Conservation (phyloP, 2,329 filamentous ascomycete species). For the Magnaporthiopsis rhizophila region DNA sequence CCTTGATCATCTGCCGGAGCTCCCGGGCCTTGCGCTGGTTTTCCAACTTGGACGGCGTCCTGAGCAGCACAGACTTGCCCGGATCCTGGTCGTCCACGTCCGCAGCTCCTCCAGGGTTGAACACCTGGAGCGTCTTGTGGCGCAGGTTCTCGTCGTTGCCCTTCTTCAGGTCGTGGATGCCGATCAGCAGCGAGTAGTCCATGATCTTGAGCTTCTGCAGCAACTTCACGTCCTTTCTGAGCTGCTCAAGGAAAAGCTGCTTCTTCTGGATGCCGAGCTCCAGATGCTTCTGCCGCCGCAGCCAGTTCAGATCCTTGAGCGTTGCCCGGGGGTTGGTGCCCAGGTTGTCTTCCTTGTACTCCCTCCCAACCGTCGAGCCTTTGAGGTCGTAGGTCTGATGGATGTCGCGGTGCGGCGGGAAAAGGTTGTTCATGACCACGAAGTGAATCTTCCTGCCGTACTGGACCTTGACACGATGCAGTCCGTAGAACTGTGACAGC, state of each 20-base stretch:
- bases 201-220: slow-evolving; percentile 89
- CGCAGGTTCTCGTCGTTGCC: slow-evolving; percentile 94
- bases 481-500: slow-evolving; percentile 93
- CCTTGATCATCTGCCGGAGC: slow-evolving; percentile 83
- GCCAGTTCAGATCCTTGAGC: slow-evolving; percentile 94
- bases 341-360: slow-evolving; percentile 82
- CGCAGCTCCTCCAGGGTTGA: slow-evolving; percentile 67
- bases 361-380: slow-evolving; percentile 87
- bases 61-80: slow-evolving; percentile 57
- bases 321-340: slow-evolving; percentile 87
- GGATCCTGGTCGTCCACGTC: slow-evolving; percentile 51
- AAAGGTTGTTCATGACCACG: slow-evolving; percentile 99
- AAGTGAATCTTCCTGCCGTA: slow-evolving; percentile 99
- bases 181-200: slow-evolving; percentile 95
- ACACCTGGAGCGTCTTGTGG: slow-evolving; percentile 84
- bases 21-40: slow-evolving; percentile 86
- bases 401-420: slow-evolving; percentile 94
- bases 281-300: slow-evolving; percentile 74
- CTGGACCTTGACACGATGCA: slow-evolving; percentile 96
- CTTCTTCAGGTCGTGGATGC: slow-evolving; percentile 81
- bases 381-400: slow-evolving; percentile 96
- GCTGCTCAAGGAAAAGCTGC: slow-evolving; percentile 77
- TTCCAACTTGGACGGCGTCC: slow-evolving; percentile 90
- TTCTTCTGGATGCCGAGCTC: slow-evolving; percentile 89
- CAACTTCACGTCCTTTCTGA: slow-evolving; percentile 78